Percentiles rank a stretch among this genome's conserved stretches.
phyloP scores from a whole-genome alignment of 140 eudicot genomes.

The Ambrosia hybrid region DNA sequence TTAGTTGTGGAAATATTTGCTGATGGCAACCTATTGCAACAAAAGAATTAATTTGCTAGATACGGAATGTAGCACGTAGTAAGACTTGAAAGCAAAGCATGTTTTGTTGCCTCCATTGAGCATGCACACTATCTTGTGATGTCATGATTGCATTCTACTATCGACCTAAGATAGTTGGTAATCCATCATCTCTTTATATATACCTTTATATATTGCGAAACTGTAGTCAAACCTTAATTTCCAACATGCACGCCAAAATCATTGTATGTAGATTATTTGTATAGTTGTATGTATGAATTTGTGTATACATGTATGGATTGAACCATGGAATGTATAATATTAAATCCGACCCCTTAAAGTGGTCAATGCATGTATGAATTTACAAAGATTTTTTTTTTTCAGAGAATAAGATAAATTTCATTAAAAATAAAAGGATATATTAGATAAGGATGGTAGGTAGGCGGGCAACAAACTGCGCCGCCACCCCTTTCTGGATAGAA shows the following conservation, averaged over 20 bases:
- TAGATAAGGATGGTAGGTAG: too few relatives aligned
- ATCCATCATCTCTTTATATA: background rate
- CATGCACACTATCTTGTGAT: slow-evolving; percentile 23
- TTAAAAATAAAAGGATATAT: too few relatives aligned
- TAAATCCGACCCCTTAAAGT: too few relatives aligned
- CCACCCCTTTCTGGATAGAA: too few relatives aligned
- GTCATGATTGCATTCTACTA: slow-evolving; percentile 24
- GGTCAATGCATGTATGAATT: too few relatives aligned
- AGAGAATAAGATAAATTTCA: too few relatives aligned
- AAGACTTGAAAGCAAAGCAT: slow-evolving; percentile 57
- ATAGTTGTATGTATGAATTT: too few relatives aligned
- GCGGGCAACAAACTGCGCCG: too few relatives aligned
- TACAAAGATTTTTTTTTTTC: too few relatives aligned
- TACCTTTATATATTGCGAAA: background rate
- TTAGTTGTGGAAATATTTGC: slow-evolving; percentile 17
- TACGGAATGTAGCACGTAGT: slow-evolving; percentile 20
- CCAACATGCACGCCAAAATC: background rate
- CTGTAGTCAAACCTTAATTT: slow-evolving; percentile 3
- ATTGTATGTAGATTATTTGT: background rate
- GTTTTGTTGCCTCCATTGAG: slow-evolving; percentile 26
- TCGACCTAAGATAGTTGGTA: background rate
- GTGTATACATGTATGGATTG: too few relatives aligned
- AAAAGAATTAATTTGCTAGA: too few relatives aligned
- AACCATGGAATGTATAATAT: too few relatives aligned
- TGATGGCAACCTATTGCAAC: slow-evolving; percentile 24